A percentile compares a stretch with the other conserved stretches of the same genome.
phyloP scores from a whole-genome alignment of 164 flowering plant species.

The Chimonanthus salicifolius region DNA sequence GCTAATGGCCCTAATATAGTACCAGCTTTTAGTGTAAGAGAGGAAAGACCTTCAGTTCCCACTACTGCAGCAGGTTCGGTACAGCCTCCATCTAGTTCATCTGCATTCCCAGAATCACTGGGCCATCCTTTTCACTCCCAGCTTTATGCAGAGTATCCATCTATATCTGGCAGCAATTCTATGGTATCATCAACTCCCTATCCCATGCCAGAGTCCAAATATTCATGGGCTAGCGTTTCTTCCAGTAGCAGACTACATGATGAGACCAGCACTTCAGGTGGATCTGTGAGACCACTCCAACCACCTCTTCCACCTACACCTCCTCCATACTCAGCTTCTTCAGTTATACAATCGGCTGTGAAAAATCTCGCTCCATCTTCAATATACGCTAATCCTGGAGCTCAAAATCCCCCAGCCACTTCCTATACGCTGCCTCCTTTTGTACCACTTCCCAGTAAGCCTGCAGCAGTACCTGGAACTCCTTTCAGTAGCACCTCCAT shows the following conservation, averaged over 20 bases:
- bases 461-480: constrained; percentile 41
- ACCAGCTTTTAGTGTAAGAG: constrained; percentile 15
- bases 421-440: constrained; percentile 46
- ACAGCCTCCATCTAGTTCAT: constrained; percentile 10
- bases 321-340: constrained; percentile 58
- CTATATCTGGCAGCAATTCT: constrained; percentile 31
- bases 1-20: constrained; percentile 18
- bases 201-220: constrained; percentile 41
- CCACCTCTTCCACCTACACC: constrained; percentile 96
- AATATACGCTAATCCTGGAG: constrained; percentile 37
- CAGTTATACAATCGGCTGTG: constrained; percentile 31
- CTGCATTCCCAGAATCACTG: constrained; percentile 15
- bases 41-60: constrained; percentile 16
- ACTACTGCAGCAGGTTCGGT: constrained; percentile 9
- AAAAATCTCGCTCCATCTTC: constrained; percentile 40
- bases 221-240: constrained; percentile 41
- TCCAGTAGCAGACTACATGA: constrained; percentile 25
- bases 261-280: constrained; percentile 27
- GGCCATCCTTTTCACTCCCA: constrained; percentile 27
- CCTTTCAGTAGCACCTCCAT: constrained; percentile 37
- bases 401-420: constrained; percentile 35
- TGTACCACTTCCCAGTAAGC: constrained; percentile 45
- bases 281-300: constrained; percentile 49
- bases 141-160: constrained; percentile 49
- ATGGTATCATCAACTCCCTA: constrained; percentile 24